Base-by-base conservation (phyloP, 1,284 basidiomycete species). In the Chiua sp. region DNA sequence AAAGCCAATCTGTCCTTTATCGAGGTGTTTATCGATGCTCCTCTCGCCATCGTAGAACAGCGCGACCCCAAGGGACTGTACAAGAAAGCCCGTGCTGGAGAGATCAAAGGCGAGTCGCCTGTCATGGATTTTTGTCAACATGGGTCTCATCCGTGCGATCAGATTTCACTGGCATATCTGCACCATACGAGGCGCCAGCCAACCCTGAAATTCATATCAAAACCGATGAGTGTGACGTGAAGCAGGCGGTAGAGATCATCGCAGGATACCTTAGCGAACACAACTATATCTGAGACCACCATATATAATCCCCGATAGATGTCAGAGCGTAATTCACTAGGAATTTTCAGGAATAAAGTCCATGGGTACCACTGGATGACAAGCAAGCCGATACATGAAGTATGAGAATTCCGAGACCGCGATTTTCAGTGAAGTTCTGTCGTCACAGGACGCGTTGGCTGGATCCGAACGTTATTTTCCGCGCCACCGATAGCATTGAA, bases 111-210 rank as follows among this genome's bases (percentile, higher is more conserved):
- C 94, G 55, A 51, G 71, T 66, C 32, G 22, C 51, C 47, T 58
- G 49, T 23, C 30, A 23, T 4, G 53, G 23, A 51, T 7, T 46
- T 42, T 44, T 20, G n/a, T 37, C 32, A 53, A 26, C 49, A 54
- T 22, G 10, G 32, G 20, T n/a, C 22, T 65, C 63, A 73, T 65
- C 56, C 46, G 39, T 26, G 13, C 33, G 50, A 20, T 53, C 57
- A 97, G 97, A 98, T 64, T 98, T 99, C 79, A 99, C 98, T 50
- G 97, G 98, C 15, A 92, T 99, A 72, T 96, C 94, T 42, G 95
- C 98, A 4, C 98, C 98, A 12, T 99, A 99, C 76, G 98, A 99
- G 78, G 87, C 90, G 11, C 97, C 98, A 8, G 81, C 83, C 59
- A 80, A 80, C 20, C 90, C 97, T 47, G 98, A 99, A 77, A 88